Base-by-base conservation (phyloP, 2,329 filamentous ascomycete species). In the Colletotrichum lentis region DNA sequence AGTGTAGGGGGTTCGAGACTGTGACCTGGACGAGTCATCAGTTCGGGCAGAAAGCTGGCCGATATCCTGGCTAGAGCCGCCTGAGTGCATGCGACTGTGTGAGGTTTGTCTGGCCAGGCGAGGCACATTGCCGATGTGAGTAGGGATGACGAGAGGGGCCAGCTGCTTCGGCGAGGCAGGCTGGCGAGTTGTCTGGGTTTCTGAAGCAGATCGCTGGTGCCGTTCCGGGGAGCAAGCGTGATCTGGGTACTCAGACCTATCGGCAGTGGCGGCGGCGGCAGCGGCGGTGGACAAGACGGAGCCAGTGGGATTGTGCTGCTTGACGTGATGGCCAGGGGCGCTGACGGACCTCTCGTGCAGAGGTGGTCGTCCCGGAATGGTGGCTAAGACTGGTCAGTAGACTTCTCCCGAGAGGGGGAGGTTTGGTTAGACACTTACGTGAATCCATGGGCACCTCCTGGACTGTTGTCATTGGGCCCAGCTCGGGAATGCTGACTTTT, bases 401-500 rank as follows among this genome's bases (percentile, higher is more conserved):
- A 22, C n/a, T 50, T 10, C 2, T 50, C 5, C 10, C 6, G 41
- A 44, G 20, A 24, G 46, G 31, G 8, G 27, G n/a, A n/a, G n/a
- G n/a, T n/a, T n/a, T n/a, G n/a, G 7, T 31, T 31, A 8, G 8
- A 52, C 59, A 81, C 89, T 80, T 81, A 91, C 89, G 89, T 73
- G 89, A 91, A 77, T 91, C 89, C 88, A 91, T 90, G 59, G 87
- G 77, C 56, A 85, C 78, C 74, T 91, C 89, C 71, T 90, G 88
- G 16, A 91, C 88, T 1, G 88, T 90, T 5, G 88, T 90, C 88
- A 90, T 89, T 41, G 87, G 87, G 2, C 87, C 88, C 56, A 90
- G 77, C 69, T 91, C 89, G 11, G 87, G 85, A 16, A 89, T 85
- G 76, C 86, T 90, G 72, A 86, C 80, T 74, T 91, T 91, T 70